These are phyloP conservation scores for Tulasnella sp. DNA, from an alignment of 768 basidiomycete genomes.

Conservation along the genomic window DNA sequence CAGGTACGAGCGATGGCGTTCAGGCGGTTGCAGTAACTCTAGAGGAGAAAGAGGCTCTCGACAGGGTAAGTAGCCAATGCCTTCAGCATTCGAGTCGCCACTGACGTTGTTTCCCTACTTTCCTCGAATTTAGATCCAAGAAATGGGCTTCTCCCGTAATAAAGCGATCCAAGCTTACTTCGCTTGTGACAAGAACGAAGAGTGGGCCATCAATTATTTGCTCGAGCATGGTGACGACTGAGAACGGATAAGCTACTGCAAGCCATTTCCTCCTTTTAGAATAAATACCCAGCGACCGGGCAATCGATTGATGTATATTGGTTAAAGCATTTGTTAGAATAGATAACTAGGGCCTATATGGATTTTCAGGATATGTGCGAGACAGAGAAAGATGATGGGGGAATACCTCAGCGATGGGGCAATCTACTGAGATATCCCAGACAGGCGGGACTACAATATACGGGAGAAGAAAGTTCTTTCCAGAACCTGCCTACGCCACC, in stretches of 20 bases:
- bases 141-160: slow-evolving; percentile 83
- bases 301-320: too few relatives aligned
- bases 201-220: slow-evolving; percentile 90
- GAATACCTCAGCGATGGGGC: too few relatives aligned
- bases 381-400: too few relatives aligned
- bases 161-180: slow-evolving; percentile 86
- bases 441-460: too few relatives aligned
- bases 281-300: too few relatives aligned
- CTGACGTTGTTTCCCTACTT: background rate
- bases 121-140: slow-evolving; percentile 63
- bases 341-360: too few relatives aligned
- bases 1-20: slow-evolving; percentile 49
- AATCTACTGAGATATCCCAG: too few relatives aligned
- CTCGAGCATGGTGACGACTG: slow-evolving; percentile 60
- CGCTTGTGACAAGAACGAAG: slow-evolving; percentile 96
- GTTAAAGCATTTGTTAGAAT: too few relatives aligned
- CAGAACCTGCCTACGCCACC: too few relatives aligned
- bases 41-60: slow-evolving; percentile 87
- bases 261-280: too few relatives aligned
- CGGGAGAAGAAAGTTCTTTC: too few relatives aligned
- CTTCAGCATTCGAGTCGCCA: background rate
- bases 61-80: slow-evolving; percentile 63
- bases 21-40: slow-evolving; percentile 76
- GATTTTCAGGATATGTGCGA: too few relatives aligned
- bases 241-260: background rate